Evolutionary conservation across 208 protist genomes (phyloP).

Genomic region (Tritrichomonas foetus): DNA sequence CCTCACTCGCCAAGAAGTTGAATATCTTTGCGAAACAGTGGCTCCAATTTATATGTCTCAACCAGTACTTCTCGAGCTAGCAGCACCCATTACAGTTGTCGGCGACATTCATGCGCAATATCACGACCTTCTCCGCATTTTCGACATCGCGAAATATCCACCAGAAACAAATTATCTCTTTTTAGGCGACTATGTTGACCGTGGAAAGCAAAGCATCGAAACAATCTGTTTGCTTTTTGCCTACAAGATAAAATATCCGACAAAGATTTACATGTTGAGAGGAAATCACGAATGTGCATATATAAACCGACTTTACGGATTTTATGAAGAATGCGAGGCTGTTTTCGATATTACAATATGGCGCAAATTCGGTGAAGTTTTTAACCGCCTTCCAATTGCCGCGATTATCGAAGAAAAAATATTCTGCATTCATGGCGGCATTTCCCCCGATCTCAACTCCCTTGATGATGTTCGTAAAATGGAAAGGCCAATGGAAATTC

Average conservation of each 20-base stretch:
- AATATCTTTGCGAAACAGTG: slow-evolving; percentile 46
- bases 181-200: slow-evolving; percentile 97
- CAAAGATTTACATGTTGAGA: slow-evolving; percentile 93
- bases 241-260: slow-evolving; percentile 78
- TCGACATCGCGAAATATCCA: slow-evolving; percentile 80
- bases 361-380: slow-evolving; percentile 96
- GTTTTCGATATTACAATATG: slow-evolving; percentile 94
- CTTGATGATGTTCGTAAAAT: slow-evolving; percentile 16
- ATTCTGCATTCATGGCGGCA: slow-evolving; percentile 83
- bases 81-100: slow-evolving; percentile 63
- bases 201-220: slow-evolving; percentile 95
- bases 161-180: slow-evolving; percentile 95
- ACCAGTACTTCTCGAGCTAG: slow-evolving; percentile 65
- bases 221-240: slow-evolving; percentile 89
- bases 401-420: slow-evolving; percentile 99
- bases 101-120: slow-evolving; percentile 99
- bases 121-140: slow-evolving; percentile 96
- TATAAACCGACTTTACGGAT: slow-evolving; percentile 97
- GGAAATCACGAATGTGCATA: slow-evolving; percentile 97
- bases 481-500: background rate
- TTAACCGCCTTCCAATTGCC: slow-evolving; percentile 96
- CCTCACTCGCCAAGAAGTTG: background rate
- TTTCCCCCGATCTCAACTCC: slow-evolving; percentile 47
- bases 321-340: slow-evolving; percentile 90
- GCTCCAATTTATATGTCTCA: slow-evolving; percentile 60